Evolutionary conservation across 345 rosid species (phyloP), one percentile per base, ranked within the genome.

Genomic region (Adansonia digitata): DNA sequence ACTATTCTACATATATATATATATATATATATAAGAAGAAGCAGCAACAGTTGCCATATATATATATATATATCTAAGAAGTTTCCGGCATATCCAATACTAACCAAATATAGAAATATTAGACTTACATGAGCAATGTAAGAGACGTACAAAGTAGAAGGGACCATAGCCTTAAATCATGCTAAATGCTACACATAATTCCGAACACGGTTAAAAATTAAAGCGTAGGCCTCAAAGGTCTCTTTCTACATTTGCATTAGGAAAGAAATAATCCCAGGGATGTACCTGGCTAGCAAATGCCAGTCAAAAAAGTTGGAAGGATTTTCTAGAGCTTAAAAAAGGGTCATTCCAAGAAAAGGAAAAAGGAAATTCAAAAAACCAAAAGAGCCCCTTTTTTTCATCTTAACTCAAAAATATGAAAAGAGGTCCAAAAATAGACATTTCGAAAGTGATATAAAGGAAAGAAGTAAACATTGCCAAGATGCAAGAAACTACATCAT

Each of bases 331-430:
- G 75, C 66, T 53, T 34, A 55, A 69, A 57, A 74, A 71, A 81
- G 66, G 52, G 74, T 59, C 81, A 76, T 75, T 77, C 87, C 77
- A 76, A 76, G 82, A 80, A 80, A 80, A 84, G 79, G 81, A 65
- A 80, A 59, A 37, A 52, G 11, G 12, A 76, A 70, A 34, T 26
- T 45, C 71, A 67, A 69, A n/a, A 69, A 69, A 31, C 59, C 59
- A 31, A 31, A 48, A 48, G 5, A 69, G 5, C 26, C 66, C 84
- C 75, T 79, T 86, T 81, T 75, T 86, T 81, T 69, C 63, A 59
- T 63, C 69, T 40, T 1, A 14, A 13, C 15, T 17, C 40, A 49
- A 67, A n/a, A 14, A 46, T 15, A 9, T 40, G 51, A 75, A 82
- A 78, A 80, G 67, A 59, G 75, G 72, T 17, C 80, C 74, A 69